phyloP scores from a whole-genome alignment of 176 grass and related monocot genomes.

The Zea luxurians region DNA sequence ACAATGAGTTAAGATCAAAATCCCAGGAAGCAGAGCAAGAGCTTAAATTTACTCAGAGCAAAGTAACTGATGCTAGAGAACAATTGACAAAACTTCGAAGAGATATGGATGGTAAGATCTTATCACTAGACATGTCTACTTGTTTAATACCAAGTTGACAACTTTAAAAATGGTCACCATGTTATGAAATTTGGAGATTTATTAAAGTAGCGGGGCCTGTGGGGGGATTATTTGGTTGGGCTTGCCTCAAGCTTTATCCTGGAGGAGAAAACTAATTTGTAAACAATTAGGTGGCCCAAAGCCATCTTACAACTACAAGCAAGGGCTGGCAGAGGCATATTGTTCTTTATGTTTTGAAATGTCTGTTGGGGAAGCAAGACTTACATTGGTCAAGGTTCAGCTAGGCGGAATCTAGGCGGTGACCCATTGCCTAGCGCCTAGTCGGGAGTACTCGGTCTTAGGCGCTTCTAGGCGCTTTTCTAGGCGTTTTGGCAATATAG shows the following conservation, averaged over 20 bases:
- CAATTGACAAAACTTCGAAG: constrained; percentile 73
- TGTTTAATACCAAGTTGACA: constrained; percentile 14
- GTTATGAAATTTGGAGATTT: neutral
- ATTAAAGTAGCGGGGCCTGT: neutral
- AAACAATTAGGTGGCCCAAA: neutral
- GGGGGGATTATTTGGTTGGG: neutral
- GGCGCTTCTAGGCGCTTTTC: too few relatives aligned
- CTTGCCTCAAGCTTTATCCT: neutral
- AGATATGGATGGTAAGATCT: constrained; percentile 80
- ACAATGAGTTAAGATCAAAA: constrained; percentile 83
- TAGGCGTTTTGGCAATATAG: too few relatives aligned
- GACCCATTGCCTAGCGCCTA: too few relatives aligned
- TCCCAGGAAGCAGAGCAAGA: constrained; percentile 77
- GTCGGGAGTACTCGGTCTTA: too few relatives aligned
- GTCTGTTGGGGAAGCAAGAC: neutral
- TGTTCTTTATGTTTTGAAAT: neutral
- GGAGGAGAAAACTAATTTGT: neutral
- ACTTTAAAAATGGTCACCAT: constrained; percentile 2
- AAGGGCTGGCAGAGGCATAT: neutral
- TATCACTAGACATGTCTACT: neutral
- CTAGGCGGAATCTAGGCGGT: too few relatives aligned
- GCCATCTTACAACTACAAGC: neutral
- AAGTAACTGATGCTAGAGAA: constrained; percentile 65
- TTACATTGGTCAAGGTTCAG: too few relatives aligned
- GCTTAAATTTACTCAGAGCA: constrained; percentile 75